Base-by-base conservation (phyloP, 805 yeast species). In the Myxozyma lipomycoides region DNA sequence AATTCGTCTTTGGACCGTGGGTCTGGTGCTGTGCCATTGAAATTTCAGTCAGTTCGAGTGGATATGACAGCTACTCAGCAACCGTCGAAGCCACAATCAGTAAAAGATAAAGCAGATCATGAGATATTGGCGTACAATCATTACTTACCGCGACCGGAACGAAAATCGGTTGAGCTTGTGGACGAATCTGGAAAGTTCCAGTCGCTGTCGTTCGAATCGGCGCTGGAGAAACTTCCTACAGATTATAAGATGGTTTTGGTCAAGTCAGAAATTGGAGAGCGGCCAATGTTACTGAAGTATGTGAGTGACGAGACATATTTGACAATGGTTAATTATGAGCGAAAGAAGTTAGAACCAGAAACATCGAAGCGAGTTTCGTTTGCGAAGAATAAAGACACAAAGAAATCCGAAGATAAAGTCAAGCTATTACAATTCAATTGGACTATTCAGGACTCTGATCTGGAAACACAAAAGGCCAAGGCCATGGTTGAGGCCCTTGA, bases 401-500 rank as follows among this genome's bases (percentile, higher is more conserved):
- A 17, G 15, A 19, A 35, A 22, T 21, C 34, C n/a, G 21, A 18
- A 24, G 43, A 17, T 5, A 25, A 44, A 19, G 25, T 40, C 7
- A 46, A 46, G 46, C 36, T 25, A 25, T 19, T 46, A 28, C 38
- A 9, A 26, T 32, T 46, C 17, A 12, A 21, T n/a, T 46, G 49
- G 49, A 40, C 46, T 19, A 46, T 46, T 22, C 26, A 23, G 15
- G 49, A 46, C 25, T 9, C 26, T 18, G 49, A 46, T 23, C 47
- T 46, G 38, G 22, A 15, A n/a, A 17, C 21, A 10, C 49, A 46
- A 23, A 34, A 35, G 26, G 26, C 41, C n/a, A 39, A 46, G 23
- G 35, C 28, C 3, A 25, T 46, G 6, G 4, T 3, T 17, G 28
- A 7, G 4, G 43, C 45, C n/a, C 22, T 46, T 17, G 46, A 28